Percentiles rank a stretch among this genome's conserved stretches.
These are phyloP conservation scores for Flueggea neowawraea DNA, from an alignment of 441 rosid genomes.

Conservation along the genomic window DNA sequence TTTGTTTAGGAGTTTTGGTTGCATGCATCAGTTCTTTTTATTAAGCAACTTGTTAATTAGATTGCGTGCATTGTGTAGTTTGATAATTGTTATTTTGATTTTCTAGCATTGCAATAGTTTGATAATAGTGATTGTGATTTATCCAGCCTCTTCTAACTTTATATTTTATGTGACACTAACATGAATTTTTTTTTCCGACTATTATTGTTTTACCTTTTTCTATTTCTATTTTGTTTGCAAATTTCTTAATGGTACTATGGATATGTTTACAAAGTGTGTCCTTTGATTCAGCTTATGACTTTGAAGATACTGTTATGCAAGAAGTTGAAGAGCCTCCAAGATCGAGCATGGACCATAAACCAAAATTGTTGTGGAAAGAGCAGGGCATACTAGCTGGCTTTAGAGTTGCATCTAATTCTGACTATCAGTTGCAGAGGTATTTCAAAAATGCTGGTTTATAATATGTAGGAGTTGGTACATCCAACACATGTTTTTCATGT, in stretches of 20 bases:
- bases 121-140: no score
- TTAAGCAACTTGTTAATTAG: no score
- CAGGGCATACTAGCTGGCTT: slow-evolving; percentile 74
- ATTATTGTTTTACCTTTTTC: neutral
- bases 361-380: slow-evolving; percentile 60
- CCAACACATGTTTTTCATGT: no score
- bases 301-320: slow-evolving; percentile 61
- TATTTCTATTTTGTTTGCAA: neutral
- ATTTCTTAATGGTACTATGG: neutral
- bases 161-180: no score
- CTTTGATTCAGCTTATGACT: slow-evolving; percentile 53
- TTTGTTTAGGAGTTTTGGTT: no score
- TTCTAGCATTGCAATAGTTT: no score
- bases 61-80: no score
- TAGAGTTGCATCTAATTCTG: slow-evolving; percentile 60
- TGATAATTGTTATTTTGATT: no score
- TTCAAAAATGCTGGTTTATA: slow-evolving; percentile 12
- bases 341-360: slow-evolving; percentile 43
- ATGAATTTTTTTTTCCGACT: no score
- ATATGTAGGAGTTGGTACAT: neutral
- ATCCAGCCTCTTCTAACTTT: no score
- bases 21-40: no score
- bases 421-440: slow-evolving; percentile 75
- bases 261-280: neutral
- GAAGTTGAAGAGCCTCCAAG: slow-evolving; percentile 74